Conservation (phyloP, 2,329 filamentous ascomycete genomes). For the Fusarium domesticum region DNA sequence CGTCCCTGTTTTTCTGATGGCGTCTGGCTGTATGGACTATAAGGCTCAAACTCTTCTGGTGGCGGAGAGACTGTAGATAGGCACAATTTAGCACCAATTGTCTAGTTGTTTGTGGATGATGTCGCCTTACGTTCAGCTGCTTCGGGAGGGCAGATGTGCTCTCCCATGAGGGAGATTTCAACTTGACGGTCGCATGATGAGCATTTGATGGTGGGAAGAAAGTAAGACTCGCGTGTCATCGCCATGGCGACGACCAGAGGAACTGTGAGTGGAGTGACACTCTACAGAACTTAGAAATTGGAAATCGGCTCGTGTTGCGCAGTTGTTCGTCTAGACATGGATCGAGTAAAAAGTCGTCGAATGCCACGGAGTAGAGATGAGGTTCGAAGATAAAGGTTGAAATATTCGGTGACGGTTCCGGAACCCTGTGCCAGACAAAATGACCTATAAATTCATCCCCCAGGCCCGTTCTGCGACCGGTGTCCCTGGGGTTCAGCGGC, state of each 20-base stretch:
- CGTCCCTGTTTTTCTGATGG: slow-evolving; percentile 38
- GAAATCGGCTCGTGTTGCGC: slow-evolving; percentile 1
- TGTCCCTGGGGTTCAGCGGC: slow-evolving; percentile 27
- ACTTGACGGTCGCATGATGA: slow-evolving; percentile 75
- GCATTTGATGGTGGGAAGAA: slow-evolving; percentile 84
- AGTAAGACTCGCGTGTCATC: slow-evolving; percentile 59
- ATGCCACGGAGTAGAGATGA: neutral
- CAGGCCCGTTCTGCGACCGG: slow-evolving; percentile 29
- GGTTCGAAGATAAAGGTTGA: neutral
- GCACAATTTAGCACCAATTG: slow-evolving; percentile 6
- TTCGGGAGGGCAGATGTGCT: slow-evolving; percentile 67
- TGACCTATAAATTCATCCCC: slow-evolving; percentile 26
- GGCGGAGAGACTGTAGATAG: slow-evolving; percentile 38
- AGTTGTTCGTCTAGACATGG: neutral
- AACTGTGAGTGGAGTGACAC: neutral
- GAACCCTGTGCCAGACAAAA: neutral
- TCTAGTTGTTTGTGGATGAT: slow-evolving; percentile 1
- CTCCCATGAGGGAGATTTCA: slow-evolving; percentile 81
- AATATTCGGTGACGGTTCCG: neutral
- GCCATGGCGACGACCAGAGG: slow-evolving; percentile 40
- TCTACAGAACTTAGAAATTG: neutral
- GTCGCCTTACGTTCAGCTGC: slow-evolving; percentile 46
- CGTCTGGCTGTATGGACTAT: slow-evolving; percentile 28
- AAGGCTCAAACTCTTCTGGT: slow-evolving; percentile 31
- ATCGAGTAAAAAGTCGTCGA: no score